Conservation (phyloP, 169 alveolate species). For the Eimeria necatrix region DNA sequence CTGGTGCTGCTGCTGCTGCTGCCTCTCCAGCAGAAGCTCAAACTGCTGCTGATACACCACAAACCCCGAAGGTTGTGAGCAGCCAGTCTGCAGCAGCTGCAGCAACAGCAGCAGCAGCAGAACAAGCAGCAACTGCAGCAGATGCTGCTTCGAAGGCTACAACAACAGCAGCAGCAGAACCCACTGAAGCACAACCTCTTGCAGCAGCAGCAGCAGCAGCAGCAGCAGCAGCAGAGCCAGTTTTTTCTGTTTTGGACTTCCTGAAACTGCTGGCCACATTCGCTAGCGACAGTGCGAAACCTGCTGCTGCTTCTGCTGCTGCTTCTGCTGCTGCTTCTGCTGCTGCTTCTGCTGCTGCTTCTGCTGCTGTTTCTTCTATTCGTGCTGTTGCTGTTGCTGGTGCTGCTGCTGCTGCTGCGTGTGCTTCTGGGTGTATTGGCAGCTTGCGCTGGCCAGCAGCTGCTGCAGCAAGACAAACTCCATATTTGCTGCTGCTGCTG, state of each 20-base stretch:
- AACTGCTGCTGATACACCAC: not conserved
- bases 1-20: not conserved
- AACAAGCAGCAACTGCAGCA: not conserved
- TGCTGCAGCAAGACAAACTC: not conserved
- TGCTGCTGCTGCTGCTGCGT: constrained; percentile 21
- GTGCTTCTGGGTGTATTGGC: not conserved
- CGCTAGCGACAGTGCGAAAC: not conserved
- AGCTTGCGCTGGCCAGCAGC: not conserved
- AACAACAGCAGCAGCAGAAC: not conserved
- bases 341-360: not conserved
- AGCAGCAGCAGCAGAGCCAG: not conserved
- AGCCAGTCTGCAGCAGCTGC: not conserved
- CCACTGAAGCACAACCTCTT: not conserved
- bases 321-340: not conserved
- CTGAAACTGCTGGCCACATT: constrained; percentile 25
- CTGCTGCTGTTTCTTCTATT: not conserved
- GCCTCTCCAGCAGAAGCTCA: not conserved
- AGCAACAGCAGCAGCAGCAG: constrained; percentile 30
- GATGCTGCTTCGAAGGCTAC: not conserved
- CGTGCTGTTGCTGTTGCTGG: not conserved
- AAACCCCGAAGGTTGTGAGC: not conserved
- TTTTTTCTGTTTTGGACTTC: constrained; percentile 15
- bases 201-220: constrained; percentile 21
- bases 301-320: not conserved
- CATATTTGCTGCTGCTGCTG: not conserved